Conservation (phyloP, 176 grass and related monocot species). For the Ananas comosus region DNA sequence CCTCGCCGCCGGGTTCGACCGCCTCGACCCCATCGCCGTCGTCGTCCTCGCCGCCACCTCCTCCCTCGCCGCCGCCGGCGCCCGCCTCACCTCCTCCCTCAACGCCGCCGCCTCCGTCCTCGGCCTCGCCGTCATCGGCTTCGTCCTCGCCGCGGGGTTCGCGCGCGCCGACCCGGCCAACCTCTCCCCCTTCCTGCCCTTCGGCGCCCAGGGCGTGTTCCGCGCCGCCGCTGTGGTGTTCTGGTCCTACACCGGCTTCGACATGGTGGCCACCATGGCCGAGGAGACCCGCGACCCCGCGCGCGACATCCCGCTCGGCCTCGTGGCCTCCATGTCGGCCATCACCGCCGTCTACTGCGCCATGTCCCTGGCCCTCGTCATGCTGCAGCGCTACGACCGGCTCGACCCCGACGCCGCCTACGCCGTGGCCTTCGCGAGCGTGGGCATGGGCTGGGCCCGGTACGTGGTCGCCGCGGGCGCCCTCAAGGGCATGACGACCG, state of each 20-base stretch:
- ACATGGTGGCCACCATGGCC: constrained; percentile 14
- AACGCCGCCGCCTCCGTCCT: constrained; percentile 13
- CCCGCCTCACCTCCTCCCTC: constrained; percentile 6
- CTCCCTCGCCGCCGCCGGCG: constrained; percentile 3
- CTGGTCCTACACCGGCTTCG: constrained; percentile 21
- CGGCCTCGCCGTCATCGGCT: constrained; percentile 17
- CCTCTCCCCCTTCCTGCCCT: constrained; percentile 10
- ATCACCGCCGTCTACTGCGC: constrained; percentile 6
- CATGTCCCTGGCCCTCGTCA: constrained; percentile 3
- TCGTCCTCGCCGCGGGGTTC: constrained; percentile 15
- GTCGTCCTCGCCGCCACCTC: constrained; percentile 2
- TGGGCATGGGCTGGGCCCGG: constrained; percentile 17
- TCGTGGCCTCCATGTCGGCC: constrained; percentile 5
- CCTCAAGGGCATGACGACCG: constrained; percentile 20
- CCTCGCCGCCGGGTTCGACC: constrained; percentile 3
- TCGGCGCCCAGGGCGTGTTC: constrained; percentile 11
- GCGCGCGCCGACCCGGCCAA: constrained; percentile 3
- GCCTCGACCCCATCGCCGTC: constrained; percentile 16
- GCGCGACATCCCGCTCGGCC: constrained; percentile 13
- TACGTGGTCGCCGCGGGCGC: constrained; percentile 21
- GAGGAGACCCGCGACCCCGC: constrained; percentile 19
- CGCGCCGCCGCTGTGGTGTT: constrained; percentile 11
- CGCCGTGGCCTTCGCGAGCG: constrained; percentile 3
- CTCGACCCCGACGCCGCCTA: constrained; percentile 17
- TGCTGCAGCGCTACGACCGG: constrained; percentile 9